Evolutionary conservation across 805 yeast genomes (phyloP).

Genomic region (Zygosaccharomyces rouxii): DNA sequence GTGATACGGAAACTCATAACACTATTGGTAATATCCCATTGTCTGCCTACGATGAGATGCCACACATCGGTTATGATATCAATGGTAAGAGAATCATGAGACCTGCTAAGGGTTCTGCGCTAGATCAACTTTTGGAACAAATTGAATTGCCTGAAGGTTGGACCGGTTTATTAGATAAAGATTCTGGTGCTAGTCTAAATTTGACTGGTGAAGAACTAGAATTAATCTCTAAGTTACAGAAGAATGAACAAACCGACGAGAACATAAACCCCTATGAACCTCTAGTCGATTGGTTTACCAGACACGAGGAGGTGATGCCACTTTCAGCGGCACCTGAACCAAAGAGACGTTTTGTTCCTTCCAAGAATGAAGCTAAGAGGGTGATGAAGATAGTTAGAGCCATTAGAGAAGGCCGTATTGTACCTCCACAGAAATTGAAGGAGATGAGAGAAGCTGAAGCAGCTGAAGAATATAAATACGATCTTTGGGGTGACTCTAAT

Average conservation of each 20-base stretch:
- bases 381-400: slow-evolving; percentile 96
- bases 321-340: slow-evolving; percentile 94
- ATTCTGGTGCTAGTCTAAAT: slow-evolving; percentile 81
- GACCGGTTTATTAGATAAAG: slow-evolving; percentile 92
- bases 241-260: slow-evolving; percentile 78
- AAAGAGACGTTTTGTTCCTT: slow-evolving; percentile 92
- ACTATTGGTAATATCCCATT: slow-evolving; percentile 93
- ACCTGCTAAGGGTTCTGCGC: slow-evolving; percentile 94
- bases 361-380: slow-evolving; percentile 93
- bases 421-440: slow-evolving; percentile 61
- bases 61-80: slow-evolving; percentile 94
- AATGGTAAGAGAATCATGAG: slow-evolving; percentile 98
- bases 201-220: slow-evolving; percentile 84
- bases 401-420: slow-evolving; percentile 90
- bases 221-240: slow-evolving; percentile 78
- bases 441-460: slow-evolving; percentile 48
- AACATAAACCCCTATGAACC: slow-evolving; percentile 86
- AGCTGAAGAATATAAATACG: slow-evolving; percentile 56
- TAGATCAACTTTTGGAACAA: slow-evolving; percentile 81
- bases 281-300: slow-evolving; percentile 91
- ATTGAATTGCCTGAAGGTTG: slow-evolving; percentile 97
- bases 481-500: slow-evolving; percentile 80
- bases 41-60: slow-evolving; percentile 93
- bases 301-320: slow-evolving; percentile 82
- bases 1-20: slow-evolving; percentile 74